A percentile compares a stretch with the other conserved stretches of the same genome.
Conservation (phyloP, 2,329 filamentous ascomycete genomes). For the Berkeleyomyces rouxiae region DNA sequence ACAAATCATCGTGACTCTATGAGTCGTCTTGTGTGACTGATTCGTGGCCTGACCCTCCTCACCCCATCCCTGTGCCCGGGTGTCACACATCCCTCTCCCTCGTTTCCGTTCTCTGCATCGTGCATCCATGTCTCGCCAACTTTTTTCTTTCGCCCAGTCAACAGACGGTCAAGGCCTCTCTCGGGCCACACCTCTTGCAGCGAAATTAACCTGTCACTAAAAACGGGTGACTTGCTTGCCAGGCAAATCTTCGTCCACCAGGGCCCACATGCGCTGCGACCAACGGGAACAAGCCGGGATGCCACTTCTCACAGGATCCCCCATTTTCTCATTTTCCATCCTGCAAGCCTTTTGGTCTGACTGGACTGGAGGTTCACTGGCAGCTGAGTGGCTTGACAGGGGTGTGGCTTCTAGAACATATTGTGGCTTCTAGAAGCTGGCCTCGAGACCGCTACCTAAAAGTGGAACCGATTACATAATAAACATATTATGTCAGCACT, state of each 20-base stretch:
- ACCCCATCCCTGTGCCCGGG: too few relatives aligned
- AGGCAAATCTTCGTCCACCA: background rate
- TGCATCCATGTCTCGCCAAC: too few relatives aligned
- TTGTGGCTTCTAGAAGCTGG: background rate
- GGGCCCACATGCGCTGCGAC: background rate
- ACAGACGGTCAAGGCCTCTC: too few relatives aligned
- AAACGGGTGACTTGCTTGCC: too few relatives aligned
- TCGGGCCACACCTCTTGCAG: too few relatives aligned
- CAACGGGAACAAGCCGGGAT: background rate
- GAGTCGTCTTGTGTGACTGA: too few relatives aligned
- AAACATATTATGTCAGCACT: background rate
- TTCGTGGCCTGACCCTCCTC: too few relatives aligned
- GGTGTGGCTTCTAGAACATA: background rate
- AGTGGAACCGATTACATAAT: background rate
- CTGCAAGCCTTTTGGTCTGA: background rate
- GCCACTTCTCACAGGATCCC: background rate
- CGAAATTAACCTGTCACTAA: too few relatives aligned
- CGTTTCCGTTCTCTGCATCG: too few relatives aligned
- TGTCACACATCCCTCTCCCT: too few relatives aligned
- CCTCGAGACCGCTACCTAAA: background rate
- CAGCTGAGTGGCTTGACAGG: background rate
- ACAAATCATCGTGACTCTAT: too few relatives aligned
- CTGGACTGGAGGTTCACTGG: background rate
- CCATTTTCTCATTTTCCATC: background rate
- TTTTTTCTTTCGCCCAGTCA: too few relatives aligned